Conservation (phyloP, 2,329 filamentous ascomycete species). For the Diaporthe eres region DNA sequence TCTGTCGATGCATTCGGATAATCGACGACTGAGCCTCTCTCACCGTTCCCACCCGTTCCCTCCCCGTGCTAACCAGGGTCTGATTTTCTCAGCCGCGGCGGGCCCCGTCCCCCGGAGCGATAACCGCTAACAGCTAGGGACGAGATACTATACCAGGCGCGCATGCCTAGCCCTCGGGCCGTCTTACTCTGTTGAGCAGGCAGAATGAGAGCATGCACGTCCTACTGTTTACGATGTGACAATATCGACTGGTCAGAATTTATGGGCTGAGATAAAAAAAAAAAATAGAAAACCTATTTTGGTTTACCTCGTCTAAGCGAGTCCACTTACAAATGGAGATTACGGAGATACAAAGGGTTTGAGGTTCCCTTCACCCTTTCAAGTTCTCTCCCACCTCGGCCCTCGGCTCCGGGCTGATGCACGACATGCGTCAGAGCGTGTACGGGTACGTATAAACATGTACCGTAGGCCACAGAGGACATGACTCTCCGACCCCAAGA, state of each 20-base stretch:
- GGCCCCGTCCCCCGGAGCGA: conserved; percentile 10
- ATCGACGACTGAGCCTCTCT: conserved; percentile 2
- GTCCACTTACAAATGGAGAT: conserved; percentile 23
- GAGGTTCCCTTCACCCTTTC: background rate
- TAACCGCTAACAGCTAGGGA: conserved; percentile 31
- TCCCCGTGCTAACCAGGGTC: background rate
- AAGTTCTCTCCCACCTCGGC: conserved; percentile 11
- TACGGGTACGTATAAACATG: background rate
- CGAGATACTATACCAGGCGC: background rate
- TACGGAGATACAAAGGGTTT: conserved; percentile 6
- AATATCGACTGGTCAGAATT: conserved; percentile 4
- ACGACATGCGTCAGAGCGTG: conserved; percentile 1
- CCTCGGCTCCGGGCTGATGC: conserved; percentile 20
- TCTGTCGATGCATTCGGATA: background rate
- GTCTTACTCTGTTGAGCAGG: conserved; percentile 19
- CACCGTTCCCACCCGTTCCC: background rate
- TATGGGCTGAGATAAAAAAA: background rate
- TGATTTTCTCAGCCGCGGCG: conserved; percentile 20
- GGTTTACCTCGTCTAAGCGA: background rate
- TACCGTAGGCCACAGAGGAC: background rate
- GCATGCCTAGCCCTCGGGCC: background rate
- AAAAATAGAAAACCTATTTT: conserved; percentile 2
- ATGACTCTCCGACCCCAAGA: conserved; percentile 15
- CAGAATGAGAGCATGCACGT: background rate
- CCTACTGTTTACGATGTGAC: conserved; percentile 4